Evolutionary conservation across 2,329 filamentous ascomycete species (phyloP), one percentile per base, ranked within the genome.

Genomic region (Fusarium guadeloupense): DNA sequence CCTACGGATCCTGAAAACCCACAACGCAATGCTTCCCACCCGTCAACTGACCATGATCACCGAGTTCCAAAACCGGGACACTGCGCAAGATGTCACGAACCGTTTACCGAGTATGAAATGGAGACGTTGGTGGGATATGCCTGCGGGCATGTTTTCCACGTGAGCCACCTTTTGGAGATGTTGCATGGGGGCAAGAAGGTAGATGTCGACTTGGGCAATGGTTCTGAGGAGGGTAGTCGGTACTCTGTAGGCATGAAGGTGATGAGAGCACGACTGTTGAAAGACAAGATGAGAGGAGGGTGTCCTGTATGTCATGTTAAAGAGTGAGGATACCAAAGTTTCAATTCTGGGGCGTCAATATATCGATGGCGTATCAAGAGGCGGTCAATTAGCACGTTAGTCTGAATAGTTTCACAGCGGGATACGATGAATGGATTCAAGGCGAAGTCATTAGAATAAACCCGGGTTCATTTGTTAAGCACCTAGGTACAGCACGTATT

Each of bases 201-300:
- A 6, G 84, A 88, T 52, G 72, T 78, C 4, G 77, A 80, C 4
- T 77, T 84, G 23, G 78, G 77, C 3, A 78, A 74, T 14, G 74
- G 75, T 4, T 75, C 77, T 34, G 77, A 80, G 10, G 73, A 78
- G 14, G 75, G 74, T 50, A 74, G 76, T 21, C 82, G 84, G 8
- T 82, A 89, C 52, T 91, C 89, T 47, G 87, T 98, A 7, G 91
- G 92, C 0, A 86, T 89, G 25, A 97, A 97, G 76, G 92, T 97
- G 23, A 95, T 91, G 62, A 91, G 92, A 72, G 93, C 93, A 33
- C 85, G 92, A 62, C 74, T 97, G 49, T 76, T 97, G 56, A 83
- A 88, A 65, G 90, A 93, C 68, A 86, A 86, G 58, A 82, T 94
- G 30, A 78, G 81, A 39, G 83, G 81, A 9, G 89, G 88, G 0